Percentiles rank a stretch among this genome's conserved stretches.
phyloP scores from a whole-genome alignment of 768 basidiomycete genomes.

The Dentipellis fragilis region DNA sequence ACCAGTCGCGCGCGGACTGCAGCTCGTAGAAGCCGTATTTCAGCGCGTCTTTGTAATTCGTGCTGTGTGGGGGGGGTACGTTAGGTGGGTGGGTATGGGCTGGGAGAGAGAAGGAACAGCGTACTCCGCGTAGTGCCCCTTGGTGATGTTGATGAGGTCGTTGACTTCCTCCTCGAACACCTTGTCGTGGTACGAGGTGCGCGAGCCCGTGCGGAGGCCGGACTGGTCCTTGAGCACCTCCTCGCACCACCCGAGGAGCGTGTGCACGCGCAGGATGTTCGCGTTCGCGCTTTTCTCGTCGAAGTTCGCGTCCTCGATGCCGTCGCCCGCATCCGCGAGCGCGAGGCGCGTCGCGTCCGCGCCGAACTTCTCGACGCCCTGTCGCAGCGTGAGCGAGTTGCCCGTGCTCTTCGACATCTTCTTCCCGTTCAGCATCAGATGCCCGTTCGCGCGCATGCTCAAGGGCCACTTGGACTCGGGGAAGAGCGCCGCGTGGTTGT shows the following conservation, averaged over 20 bases:
- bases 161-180: constrained; percentile 91
- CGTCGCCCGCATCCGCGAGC: constrained; percentile 95
- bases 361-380: constrained; percentile 90
- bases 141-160: constrained; percentile 72
- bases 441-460: constrained; percentile 92
- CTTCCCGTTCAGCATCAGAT: constrained; percentile 93
- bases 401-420: constrained; percentile 99
- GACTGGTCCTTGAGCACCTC: constrained; percentile 70
- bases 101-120: constrained; percentile 19
- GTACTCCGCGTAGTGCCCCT: constrained; percentile 74
- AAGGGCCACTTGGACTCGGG: constrained; percentile 81
- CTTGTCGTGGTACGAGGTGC: constrained; percentile 68
- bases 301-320: constrained; percentile 97
- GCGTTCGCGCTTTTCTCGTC: constrained; percentile 98
- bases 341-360: constrained; percentile 89
- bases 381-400: constrained; percentile 84
- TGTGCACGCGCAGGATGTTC: constrained; percentile 87
- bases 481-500: constrained; percentile 94
- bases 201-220: constrained; percentile 63
- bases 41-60: constrained; percentile 90
- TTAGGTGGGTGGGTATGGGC: background rate
- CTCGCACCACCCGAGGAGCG: constrained; percentile 89
- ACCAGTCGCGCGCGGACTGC: constrained; percentile 89
- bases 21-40: constrained; percentile 96
- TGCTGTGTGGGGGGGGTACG: constrained; percentile 34